These are phyloP conservation scores for Gnetum montanum DNA, from an alignment of 75 land plant genomes.

Conservation along the genomic window DNA sequence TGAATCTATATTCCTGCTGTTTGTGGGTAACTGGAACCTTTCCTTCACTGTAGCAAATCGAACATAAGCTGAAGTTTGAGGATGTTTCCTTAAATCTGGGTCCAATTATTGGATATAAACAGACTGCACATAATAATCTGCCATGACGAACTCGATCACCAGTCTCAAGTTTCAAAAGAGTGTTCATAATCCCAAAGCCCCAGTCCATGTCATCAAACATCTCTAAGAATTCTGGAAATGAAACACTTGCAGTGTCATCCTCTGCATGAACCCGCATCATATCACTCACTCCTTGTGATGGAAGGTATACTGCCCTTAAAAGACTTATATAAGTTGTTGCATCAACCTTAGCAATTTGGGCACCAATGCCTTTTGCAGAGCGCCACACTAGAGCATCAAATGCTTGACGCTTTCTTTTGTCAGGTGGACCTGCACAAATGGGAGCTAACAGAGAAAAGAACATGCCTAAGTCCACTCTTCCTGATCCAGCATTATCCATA, in stretches of 20 bases:
- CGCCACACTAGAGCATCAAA: conserved; percentile 88
- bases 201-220: conserved; percentile 90
- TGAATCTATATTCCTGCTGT: conserved; percentile 73
- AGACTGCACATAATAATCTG: conserved; percentile 50
- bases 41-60: conserved; percentile 83
- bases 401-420: conserved; percentile 69
- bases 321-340: conserved; percentile 50
- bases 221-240: conserved; percentile 57
- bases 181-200: conserved; percentile 85
- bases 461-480: conserved; percentile 86
- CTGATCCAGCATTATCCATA: conserved; percentile 70
- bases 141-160: conserved; percentile 78
- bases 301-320: conserved; percentile 77
- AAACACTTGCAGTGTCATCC: conserved; percentile 34
- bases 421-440: conserved; percentile 68
- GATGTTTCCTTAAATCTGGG: conserved; percentile 75
- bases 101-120: conserved; percentile 74
- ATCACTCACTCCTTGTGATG: conserved; percentile 53
- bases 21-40: conserved; percentile 67
- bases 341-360: conserved; percentile 54
- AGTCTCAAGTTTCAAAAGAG: conserved; percentile 65
- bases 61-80: conserved; percentile 61
- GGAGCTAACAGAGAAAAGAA: conserved; percentile 79
- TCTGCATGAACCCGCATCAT: conserved; percentile 51
- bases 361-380: conserved; percentile 34